Evolutionary conservation across 2,329 filamentous ascomycete species (phyloP).

Genomic region (Calonectria fujianensis): DNA sequence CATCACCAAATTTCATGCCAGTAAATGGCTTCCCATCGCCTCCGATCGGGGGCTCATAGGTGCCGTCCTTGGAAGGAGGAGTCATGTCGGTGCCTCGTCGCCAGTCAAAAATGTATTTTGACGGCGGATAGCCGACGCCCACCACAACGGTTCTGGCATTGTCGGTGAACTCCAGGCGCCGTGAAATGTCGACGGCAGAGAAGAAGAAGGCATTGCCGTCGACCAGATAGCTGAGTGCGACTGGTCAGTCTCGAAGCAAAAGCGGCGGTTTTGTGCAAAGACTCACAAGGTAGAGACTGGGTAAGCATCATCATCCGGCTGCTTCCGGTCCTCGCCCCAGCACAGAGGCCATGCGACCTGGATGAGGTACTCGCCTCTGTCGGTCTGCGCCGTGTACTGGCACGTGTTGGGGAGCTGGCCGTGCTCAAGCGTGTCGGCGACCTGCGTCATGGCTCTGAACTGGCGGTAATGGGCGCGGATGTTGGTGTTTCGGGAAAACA

Average conservation of each 20-base stretch:
- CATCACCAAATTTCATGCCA: constrained; percentile 62
- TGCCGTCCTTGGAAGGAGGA: constrained; percentile 49
- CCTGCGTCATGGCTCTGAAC: constrained; percentile 20
- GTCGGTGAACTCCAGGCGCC: constrained; percentile 53
- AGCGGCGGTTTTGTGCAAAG: not conserved
- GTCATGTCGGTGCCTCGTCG: constrained; percentile 58
- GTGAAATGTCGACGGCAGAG: constrained; percentile 57
- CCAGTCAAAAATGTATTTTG: constrained; percentile 55
- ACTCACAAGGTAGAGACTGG: constrained; percentile 54
- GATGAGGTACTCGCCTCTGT: constrained; percentile 46
- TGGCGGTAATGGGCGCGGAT: not conserved
- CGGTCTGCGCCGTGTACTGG: constrained; percentile 35
- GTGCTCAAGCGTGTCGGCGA: constrained; percentile 19
- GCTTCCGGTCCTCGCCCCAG: constrained; percentile 53
- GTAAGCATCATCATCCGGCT: constrained; percentile 46
- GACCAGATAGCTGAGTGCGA: constrained; percentile 55
- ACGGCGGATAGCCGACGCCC: constrained; percentile 58
- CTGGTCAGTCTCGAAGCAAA: constrained; percentile 9
- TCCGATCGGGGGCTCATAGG: constrained; percentile 53
- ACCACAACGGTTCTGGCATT: constrained; percentile 56
- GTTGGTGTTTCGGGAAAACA: constrained; percentile 7
- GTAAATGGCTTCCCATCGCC: constrained; percentile 51
- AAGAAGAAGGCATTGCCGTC: constrained; percentile 61
- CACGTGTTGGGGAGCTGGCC: constrained; percentile 32
- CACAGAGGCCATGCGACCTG: constrained; percentile 58